Conservation (phyloP, 1,139 yeast species). For the Sporopachydermia cereana region DNA sequence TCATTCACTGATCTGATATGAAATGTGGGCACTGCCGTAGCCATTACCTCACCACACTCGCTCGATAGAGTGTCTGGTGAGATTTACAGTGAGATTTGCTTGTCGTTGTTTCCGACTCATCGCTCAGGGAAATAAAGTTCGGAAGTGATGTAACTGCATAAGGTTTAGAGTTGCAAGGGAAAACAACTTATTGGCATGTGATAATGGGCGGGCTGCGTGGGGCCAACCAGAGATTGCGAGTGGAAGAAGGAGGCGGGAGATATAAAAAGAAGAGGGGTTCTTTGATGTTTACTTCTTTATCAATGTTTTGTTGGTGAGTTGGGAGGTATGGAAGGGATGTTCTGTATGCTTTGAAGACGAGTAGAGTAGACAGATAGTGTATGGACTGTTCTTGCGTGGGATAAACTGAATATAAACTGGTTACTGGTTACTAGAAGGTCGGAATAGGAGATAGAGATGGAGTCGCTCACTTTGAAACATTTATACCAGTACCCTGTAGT, state of each 20-base stretch:
- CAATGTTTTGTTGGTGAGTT: background rate
- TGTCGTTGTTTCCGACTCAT: background rate
- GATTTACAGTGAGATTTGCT: background rate
- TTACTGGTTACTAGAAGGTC: no score
- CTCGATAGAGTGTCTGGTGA: background rate
- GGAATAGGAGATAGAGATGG: background rate
- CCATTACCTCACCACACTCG: background rate
- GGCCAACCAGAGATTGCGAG: no score
- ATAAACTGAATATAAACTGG: no score
- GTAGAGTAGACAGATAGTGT: no score
- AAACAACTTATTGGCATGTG: background rate
- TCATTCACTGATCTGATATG: background rate
- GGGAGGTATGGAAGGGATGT: background rate
- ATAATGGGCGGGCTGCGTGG: background rate
- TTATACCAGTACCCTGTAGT: slow-evolving; percentile 2
- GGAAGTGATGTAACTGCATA: background rate
- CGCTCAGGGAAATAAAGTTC: no score
- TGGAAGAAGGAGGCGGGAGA: no score
- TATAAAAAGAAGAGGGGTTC: background rate
- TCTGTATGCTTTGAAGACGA: background rate
- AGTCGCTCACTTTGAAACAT: slow-evolving; percentile 3
- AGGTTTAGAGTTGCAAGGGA: background rate
- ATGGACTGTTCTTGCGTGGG: no score
- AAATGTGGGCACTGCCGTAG: background rate
- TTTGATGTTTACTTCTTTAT: background rate